Evolutionary conservation across 257 asterid genomes (phyloP).

Genomic region (Solanum habrochaites): DNA sequence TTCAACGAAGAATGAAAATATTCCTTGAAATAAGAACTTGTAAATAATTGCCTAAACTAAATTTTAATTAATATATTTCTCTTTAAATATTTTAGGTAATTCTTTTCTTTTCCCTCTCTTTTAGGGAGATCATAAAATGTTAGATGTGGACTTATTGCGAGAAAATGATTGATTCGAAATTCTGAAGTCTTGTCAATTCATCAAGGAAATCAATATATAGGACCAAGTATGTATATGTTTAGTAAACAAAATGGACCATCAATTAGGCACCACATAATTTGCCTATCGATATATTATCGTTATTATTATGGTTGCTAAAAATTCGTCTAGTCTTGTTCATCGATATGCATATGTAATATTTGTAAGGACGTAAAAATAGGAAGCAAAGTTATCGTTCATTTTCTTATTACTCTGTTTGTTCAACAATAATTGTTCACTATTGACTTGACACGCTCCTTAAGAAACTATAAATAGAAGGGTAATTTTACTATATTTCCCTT

Average conservation of each 20-base stretch:
- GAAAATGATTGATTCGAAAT: not conserved
- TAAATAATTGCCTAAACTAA: not conserved
- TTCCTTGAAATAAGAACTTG: not conserved
- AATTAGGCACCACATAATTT: not conserved
- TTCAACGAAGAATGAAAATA: not conserved
- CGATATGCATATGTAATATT: not conserved
- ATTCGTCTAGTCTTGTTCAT: not conserved
- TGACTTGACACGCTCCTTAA: too few relatives aligned
- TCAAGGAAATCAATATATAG: not conserved
- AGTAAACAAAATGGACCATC: not conserved
- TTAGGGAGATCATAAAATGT: not conserved
- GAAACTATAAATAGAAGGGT: too few relatives aligned
- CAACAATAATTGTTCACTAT: too few relatives aligned
- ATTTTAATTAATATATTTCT: not conserved
- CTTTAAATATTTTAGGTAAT: not conserved
- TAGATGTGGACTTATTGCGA: not conserved
- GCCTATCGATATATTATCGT: not conserved
- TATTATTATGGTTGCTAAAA: not conserved
- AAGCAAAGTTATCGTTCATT: not conserved
- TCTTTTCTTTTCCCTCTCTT: not conserved
- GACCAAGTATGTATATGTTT: not conserved
- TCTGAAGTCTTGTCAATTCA: not conserved
- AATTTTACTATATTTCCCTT: too few relatives aligned
- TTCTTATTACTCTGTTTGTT: not conserved
- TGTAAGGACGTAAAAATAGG: not conserved